These are phyloP conservation scores for Starmerella scarabaei DNA, from an alignment of 805 yeast genomes.

Conservation along the genomic window DNA sequence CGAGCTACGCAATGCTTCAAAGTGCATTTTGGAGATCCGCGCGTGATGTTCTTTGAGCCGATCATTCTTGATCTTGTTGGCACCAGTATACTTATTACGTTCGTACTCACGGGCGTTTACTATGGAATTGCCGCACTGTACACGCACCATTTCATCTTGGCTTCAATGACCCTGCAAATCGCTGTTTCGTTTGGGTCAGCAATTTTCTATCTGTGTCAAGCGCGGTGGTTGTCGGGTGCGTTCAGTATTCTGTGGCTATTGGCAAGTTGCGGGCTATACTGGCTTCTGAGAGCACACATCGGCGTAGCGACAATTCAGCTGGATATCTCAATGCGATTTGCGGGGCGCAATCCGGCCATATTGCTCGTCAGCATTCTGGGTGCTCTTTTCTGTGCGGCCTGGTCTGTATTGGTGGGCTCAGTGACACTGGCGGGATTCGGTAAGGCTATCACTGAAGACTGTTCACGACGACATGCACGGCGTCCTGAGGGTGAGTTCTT, in stretches of 20 bases:
- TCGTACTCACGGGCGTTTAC: conserved; percentile 45
- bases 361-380: conserved; percentile 50
- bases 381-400: conserved; percentile 43
- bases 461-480: conserved; percentile 32
- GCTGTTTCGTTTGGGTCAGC: conserved; percentile 62
- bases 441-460: conserved; percentile 41
- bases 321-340: conserved; percentile 62
- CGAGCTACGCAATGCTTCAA: conserved; percentile 39
- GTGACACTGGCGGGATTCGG: conserved; percentile 66
- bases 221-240: conserved; percentile 69
- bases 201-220: conserved; percentile 53
- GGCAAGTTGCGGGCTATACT: conserved; percentile 56
- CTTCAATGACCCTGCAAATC: conserved; percentile 56
- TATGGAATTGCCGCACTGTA: conserved; percentile 48
- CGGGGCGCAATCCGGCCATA: conserved; percentile 59
- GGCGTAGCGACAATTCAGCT: conserved; percentile 63
- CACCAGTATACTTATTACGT: conserved; percentile 45
- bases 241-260: conserved; percentile 56
- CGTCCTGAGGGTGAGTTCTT: conserved; percentile 36
- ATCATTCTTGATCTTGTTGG: conserved; percentile 63
- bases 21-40: conserved; percentile 42
- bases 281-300: conserved; percentile 56
- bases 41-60: conserved; percentile 44
- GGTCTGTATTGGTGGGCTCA: conserved; percentile 51
- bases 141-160: conserved; percentile 53